Conservation (phyloP, 1,139 yeast species). For the Hansenula sp. region DNA sequence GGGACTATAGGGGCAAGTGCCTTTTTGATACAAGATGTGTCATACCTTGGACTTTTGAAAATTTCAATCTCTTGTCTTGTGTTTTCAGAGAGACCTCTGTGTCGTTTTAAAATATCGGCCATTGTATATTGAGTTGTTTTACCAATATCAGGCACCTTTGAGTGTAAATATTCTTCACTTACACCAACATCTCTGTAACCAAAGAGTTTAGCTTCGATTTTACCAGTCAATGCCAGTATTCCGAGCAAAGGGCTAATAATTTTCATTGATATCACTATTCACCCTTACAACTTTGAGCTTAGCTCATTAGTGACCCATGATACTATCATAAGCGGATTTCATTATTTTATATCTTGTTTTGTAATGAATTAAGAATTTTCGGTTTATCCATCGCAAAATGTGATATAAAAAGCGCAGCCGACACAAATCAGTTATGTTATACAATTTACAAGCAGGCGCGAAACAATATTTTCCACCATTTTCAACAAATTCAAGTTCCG, state of each 20-base stretch:
- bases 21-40: constrained; percentile 26
- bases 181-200: background rate
- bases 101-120: constrained; percentile 12
- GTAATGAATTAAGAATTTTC: too few species aligned
- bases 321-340: too few species aligned
- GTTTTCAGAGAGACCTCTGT: constrained; percentile 10
- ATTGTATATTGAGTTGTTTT: constrained; percentile 6
- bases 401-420: too few species aligned
- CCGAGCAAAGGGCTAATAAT: too few species aligned
- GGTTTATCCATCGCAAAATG: background rate
- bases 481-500: too few species aligned
- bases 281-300: too few species aligned
- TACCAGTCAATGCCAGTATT: background rate
- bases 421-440: too few species aligned
- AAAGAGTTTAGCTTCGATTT: background rate
- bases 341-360: too few species aligned
- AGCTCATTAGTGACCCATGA: too few species aligned
- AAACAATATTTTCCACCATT: too few species aligned
- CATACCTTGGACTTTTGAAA: constrained; percentile 11
- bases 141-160: too few species aligned
- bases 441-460: too few species aligned
- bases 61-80: constrained; percentile 10
- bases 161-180: background rate
- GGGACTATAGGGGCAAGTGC: constrained; percentile 27
- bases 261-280: background rate